Base-by-base conservation (phyloP, 202 grass and related monocot genomes). In the Bolboschoenoplectus hybrid region DNA sequence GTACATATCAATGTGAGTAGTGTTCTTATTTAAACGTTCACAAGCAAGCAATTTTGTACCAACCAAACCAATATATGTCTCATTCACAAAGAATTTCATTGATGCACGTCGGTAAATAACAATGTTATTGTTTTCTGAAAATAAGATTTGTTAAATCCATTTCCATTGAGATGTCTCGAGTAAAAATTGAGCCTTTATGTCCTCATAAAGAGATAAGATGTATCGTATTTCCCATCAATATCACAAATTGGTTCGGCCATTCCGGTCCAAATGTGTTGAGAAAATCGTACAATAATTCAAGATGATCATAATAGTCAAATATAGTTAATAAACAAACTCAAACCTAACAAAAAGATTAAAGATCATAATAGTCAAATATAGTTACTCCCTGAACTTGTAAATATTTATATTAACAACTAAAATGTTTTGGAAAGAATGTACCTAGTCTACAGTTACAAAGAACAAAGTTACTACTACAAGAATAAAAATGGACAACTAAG, bases 401-500 rank as follows among this genome's bases (percentile, higher is more conserved):
- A 75, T 53, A 34, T 55, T 34, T 76, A 13, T 35, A 16, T 38
- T 76, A 52, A 75, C 10, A 53, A 58, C 26, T 56, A 39, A 72
- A 46, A 73, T 17, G 32, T 78, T 56, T 58, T 17, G 12, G 52
- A 58, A 57, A 58, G 4, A 73, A 53, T 76, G 49, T 9, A 76
- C 49, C 73, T 76, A 78, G 40, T 9, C 53, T 41, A 60, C 75
- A 80, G 75, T 11, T 40, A 65, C 16, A 82, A 63, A 17, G 77
- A 81, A 63, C 13, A 81, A 82, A 8, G 11, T 82, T 66, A 66
- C 79, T 34, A 13, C 58, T 67, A 16, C 6, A 58, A 53, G 35
- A 41, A 57, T 7, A 26, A 57, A 70, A 51, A 78, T 41, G 5
- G 74, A 60, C 35, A 77, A 35, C 5, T 72, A 3, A 9, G 17